Evolutionary conservation across 1,284 basidiomycete genomes (phyloP).

Genomic region (Stygiomarasmius scandens): DNA sequence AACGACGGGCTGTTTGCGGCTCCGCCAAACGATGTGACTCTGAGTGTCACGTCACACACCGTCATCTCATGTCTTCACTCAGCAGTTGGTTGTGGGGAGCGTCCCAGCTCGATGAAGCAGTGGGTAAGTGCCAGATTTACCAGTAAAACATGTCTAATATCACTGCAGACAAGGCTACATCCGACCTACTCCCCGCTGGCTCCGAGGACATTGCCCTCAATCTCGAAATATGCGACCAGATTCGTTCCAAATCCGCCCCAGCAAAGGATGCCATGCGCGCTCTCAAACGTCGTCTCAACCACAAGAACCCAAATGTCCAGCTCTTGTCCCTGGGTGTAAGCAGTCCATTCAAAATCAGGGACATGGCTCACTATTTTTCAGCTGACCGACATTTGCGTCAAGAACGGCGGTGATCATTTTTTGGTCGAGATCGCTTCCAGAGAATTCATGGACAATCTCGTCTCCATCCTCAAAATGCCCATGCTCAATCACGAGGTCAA

Average conservation of each 20-base stretch:
- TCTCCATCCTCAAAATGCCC: constrained; percentile 78
- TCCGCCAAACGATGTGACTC: constrained; percentile 3
- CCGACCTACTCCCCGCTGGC: constrained; percentile 81
- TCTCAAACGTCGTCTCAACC: constrained; percentile 84
- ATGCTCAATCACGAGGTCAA: constrained; percentile 83
- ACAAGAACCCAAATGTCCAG: constrained; percentile 97
- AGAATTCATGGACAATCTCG: constrained; percentile 93
- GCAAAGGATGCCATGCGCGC: constrained; percentile 89
- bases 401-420: constrained; percentile 97
- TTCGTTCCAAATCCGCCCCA: constrained; percentile 87
- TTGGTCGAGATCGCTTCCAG: constrained; percentile 81
- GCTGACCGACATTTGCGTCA: constrained; percentile 93
- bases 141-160: no score
- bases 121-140: constrained; percentile 39
- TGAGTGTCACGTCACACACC: background rate
- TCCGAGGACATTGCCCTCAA: constrained; percentile 91
- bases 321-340: constrained; percentile 83
- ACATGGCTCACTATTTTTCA: constrained; percentile 31
- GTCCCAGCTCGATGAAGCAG: constrained; percentile 59
- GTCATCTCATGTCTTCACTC: constrained; percentile 44
- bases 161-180: constrained; percentile 85
- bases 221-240: constrained; percentile 96
- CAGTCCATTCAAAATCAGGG: constrained; percentile 21
- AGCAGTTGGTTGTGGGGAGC: constrained; percentile 59
- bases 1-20: constrained; percentile 4